Evolutionary conservation across 805 yeast species (phyloP).

Genomic region (Pichia ethanolica): DNA sequence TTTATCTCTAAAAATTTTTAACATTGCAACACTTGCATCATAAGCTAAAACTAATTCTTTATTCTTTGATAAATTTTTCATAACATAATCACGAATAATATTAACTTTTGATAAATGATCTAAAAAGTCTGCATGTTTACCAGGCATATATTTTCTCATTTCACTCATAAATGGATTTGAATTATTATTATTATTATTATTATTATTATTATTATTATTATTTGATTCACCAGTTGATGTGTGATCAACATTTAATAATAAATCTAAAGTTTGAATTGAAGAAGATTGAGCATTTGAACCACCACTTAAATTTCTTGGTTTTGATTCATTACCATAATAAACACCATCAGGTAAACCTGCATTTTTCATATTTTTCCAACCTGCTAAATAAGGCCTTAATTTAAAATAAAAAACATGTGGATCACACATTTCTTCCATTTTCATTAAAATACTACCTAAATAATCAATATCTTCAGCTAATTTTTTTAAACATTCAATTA

Average conservation of each 20-base stretch:
- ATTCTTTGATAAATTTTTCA: constrained; percentile 29
- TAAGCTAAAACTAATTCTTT: constrained; percentile 63
- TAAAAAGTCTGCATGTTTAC: constrained; percentile 71
- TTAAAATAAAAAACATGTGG: constrained; percentile 87
- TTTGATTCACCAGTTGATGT: constrained; percentile 52
- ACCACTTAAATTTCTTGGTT: constrained; percentile 61
- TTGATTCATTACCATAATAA: constrained; percentile 58
- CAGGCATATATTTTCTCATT: constrained; percentile 89
- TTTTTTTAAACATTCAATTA: constrained; percentile 43
- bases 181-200: constrained; percentile 3
- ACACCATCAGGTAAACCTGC: constrained; percentile 77
- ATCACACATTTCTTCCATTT: constrained; percentile 90
- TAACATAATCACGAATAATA: constrained; percentile 58
- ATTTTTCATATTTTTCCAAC: constrained; percentile 88
- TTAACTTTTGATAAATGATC: constrained; percentile 50
- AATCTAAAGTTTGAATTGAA: constrained; percentile 78
- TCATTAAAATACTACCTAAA: constrained; percentile 64
- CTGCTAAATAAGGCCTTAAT: constrained; percentile 84
- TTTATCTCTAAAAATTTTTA: constrained; percentile 82
- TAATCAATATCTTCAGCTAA: constrained; percentile 71
- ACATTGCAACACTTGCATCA: constrained; percentile 85
- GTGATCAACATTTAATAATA: constrained; percentile 69
- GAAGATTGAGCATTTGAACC: constrained; percentile 95
- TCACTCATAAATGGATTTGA: constrained; percentile 56
- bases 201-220: not conserved